These are phyloP conservation scores for Penicillium steckii DNA, from an alignment of 495 filamentous ascomycete species.

Conservation along the genomic window DNA sequence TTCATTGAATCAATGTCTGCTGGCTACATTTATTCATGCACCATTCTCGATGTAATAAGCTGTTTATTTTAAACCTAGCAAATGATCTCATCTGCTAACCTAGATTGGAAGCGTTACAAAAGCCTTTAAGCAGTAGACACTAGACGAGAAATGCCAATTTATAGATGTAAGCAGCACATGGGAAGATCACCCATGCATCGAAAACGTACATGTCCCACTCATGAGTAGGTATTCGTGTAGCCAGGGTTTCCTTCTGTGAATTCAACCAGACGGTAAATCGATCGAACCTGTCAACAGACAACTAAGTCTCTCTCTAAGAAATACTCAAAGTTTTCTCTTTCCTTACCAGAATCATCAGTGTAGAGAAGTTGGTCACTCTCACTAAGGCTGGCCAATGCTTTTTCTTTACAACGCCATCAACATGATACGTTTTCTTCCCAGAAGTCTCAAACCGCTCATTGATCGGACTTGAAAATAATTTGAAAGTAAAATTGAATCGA, in stretches of 20 bases:
- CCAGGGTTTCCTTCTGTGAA: slow-evolving; percentile 55
- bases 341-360: slow-evolving; percentile 54
- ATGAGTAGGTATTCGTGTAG: slow-evolving; percentile 42
- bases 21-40: no score
- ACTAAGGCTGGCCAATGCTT: slow-evolving; percentile 52
- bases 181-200: slow-evolving; percentile 56
- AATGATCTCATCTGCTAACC: no score
- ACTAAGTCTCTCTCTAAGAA: no score
- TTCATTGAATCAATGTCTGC: no score
- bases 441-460: slow-evolving; percentile 24
- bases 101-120: no score
- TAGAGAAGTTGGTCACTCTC: slow-evolving; percentile 50
- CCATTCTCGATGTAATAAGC: no score
- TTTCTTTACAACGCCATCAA: slow-evolving; percentile 28
- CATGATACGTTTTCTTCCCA: slow-evolving; percentile 27
- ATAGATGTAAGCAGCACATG: slow-evolving; percentile 48
- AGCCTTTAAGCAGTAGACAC: no score
- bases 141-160: slow-evolving; percentile 27
- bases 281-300: slow-evolving; percentile 53
- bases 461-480: slow-evolving; percentile 30
- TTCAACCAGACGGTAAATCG: slow-evolving; percentile 61
- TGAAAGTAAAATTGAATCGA: slow-evolving; percentile 41
- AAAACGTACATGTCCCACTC: slow-evolving; percentile 65
- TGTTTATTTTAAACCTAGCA: no score
- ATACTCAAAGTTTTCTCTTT: background rate